Evolutionary conservation across 306 rosid species (phyloP), one percentile per base, ranked within the genome.

Genomic region (Canavalia ensiformis): DNA sequence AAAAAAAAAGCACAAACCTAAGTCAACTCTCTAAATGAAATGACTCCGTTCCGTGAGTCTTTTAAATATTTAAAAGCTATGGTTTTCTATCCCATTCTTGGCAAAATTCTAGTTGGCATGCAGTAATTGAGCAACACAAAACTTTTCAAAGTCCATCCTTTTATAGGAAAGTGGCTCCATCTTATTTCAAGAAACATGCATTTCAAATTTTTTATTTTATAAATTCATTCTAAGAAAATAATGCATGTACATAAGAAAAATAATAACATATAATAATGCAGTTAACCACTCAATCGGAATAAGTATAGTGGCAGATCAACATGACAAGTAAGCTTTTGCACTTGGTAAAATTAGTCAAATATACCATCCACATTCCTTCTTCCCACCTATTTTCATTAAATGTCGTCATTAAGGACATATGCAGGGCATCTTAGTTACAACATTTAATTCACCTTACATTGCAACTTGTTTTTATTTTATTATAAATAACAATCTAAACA

Each of bases 91-190:
- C 99, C 99, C 99, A 95, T 57, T 89, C 88, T 65, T 75, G 93
- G 58, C 86, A 90, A 82, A 87, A 93, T 94, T 95, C 99, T 2
- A 95, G 91, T 88, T 95, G 99, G 87, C 93, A 82, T n/a, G 89
- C 67, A 78, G 92, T 93, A 77, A 88, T 87, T 79, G 98, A 1
- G 99, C 98, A 0, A 94, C 98, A 0, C 99, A 89, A 80, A 95
- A 95, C 89, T 95, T 98, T 81, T 93, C 92, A 4, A 95, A 95
- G 84, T 91, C 94, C 94, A 95, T 41, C 28, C 82, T 91, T 72
- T 89, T 90, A 50, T 85, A 83, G 28, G 96, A 60, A 30, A 95
- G 92, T 4, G 92, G 81, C 66, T 93, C 98, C 99, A 93, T 93
- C 99, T 95, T 76, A 35, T 73, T 75, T 84, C 78, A 62, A 82